Evolutionary conservation across 2,329 filamentous ascomycete species (phyloP).

Genomic region (Penicillium brasilianum): DNA sequence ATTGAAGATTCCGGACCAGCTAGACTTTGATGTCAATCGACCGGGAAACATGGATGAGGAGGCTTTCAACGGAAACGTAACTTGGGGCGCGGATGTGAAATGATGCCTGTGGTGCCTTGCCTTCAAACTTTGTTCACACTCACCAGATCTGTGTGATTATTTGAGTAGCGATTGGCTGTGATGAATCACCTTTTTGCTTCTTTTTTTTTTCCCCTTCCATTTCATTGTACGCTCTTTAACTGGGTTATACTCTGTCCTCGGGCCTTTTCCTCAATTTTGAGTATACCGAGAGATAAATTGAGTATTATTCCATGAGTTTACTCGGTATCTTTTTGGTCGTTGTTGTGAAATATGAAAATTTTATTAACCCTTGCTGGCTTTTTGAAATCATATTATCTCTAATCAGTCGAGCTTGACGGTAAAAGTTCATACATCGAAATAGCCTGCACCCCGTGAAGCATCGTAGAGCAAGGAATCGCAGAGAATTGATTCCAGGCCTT

Average conservation of each 20-base stretch:
- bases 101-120: background rate
- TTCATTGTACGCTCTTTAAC: no score
- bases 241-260: background rate
- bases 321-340: no score
- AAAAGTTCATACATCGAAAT: background rate
- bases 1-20: constrained; percentile 26
- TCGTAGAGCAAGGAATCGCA: background rate
- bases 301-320: no score
- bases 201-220: no score
- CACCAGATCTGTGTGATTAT: background rate
- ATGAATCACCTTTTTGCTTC: no score
- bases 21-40: constrained; percentile 28
- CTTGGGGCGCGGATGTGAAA: background rate
- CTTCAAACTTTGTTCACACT: background rate
- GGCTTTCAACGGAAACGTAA: background rate
- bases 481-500: background rate
- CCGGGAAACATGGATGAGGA: constrained; percentile 17
- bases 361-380: no score
- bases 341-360: no score
- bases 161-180: background rate
- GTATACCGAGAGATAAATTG: no score
- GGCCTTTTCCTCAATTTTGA: background rate
- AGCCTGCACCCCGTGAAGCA: background rate
- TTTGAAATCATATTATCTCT: no score
- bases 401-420: background rate